These are phyloP conservation scores for Solanum sparsipilum DNA, from an alignment of 257 asterid species.

Conservation along the genomic window DNA sequence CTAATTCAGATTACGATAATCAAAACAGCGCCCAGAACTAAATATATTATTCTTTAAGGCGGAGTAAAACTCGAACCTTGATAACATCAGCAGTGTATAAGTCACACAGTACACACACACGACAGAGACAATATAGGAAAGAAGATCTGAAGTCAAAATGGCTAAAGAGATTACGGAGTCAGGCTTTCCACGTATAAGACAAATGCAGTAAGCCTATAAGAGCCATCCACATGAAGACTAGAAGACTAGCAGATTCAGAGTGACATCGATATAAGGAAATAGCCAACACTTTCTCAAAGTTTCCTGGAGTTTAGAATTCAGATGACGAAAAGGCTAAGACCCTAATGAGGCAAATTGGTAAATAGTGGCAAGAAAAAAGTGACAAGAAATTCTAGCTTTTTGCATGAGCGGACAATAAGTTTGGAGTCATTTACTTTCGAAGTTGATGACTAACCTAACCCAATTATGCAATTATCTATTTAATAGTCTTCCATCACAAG, in stretches of 20 bases:
- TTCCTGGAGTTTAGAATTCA: background rate
- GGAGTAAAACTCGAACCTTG: background rate
- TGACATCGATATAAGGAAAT: background rate
- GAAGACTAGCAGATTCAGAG: background rate
- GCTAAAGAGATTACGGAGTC: background rate
- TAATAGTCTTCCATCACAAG: background rate
- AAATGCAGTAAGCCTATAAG: background rate
- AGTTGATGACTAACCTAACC: background rate
- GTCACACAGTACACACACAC: background rate
- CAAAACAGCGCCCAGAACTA: background rate
- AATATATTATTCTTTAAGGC: background rate
- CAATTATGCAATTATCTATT: background rate
- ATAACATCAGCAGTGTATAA: background rate
- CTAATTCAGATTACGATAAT: background rate
- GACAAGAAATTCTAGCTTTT: background rate
- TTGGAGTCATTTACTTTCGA: background rate
- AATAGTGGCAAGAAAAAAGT: background rate
- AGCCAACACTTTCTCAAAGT: background rate
- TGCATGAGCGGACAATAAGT: background rate
- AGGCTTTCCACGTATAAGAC: background rate
- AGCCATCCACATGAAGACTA: background rate
- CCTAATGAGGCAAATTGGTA: background rate
- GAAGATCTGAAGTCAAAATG: background rate
- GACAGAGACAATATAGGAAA: background rate
- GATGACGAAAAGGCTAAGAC: background rate